These are phyloP conservation scores for Globomyces sp. DNA, from an alignment of 371 early-diverging fungal genomes.

Conservation along the genomic window DNA sequence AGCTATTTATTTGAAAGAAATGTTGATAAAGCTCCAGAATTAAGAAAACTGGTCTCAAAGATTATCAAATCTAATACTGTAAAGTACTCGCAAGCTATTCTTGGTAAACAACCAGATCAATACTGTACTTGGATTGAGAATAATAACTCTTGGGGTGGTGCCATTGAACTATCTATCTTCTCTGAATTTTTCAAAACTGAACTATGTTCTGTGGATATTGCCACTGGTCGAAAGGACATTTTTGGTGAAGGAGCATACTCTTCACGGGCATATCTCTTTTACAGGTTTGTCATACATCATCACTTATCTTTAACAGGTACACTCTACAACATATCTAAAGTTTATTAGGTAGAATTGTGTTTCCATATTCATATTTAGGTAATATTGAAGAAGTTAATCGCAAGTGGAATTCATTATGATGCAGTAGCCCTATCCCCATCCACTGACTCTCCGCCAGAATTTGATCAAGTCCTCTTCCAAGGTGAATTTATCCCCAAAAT, in stretches of 20 bases:
- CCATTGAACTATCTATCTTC: slow-evolving; percentile 56
- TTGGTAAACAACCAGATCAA: slow-evolving; percentile 37
- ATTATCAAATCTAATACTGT: slow-evolving; percentile 36
- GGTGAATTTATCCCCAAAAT: slow-evolving; percentile 21
- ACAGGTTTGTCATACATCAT: slow-evolving; percentile 24
- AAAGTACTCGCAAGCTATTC: slow-evolving; percentile 48
- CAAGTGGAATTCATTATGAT: slow-evolving; percentile 63
- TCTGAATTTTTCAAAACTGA: slow-evolving; percentile 44
- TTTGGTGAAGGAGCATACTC: slow-evolving; percentile 50
- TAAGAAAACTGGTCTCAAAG: slow-evolving; percentile 29
- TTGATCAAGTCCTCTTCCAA: slow-evolving; percentile 56
- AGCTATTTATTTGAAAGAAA: neutral
- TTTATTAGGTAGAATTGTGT: no score
- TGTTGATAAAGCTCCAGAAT: no score
- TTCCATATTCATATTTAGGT: no score
- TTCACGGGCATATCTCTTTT: slow-evolving; percentile 43
- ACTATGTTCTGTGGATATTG: slow-evolving; percentile 58
- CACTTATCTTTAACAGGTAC: neutral
- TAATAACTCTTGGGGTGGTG: slow-evolving; percentile 65
- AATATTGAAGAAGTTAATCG: no score
- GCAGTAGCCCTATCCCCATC: slow-evolving; percentile 49
- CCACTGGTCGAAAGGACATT: slow-evolving; percentile 43
- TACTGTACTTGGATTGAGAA: slow-evolving; percentile 57
- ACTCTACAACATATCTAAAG: slow-evolving; percentile 14
- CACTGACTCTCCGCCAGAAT: slow-evolving; percentile 34